phyloP scores from a whole-genome alignment of 805 yeast species.

The Jamesozyma lodderae region DNA sequence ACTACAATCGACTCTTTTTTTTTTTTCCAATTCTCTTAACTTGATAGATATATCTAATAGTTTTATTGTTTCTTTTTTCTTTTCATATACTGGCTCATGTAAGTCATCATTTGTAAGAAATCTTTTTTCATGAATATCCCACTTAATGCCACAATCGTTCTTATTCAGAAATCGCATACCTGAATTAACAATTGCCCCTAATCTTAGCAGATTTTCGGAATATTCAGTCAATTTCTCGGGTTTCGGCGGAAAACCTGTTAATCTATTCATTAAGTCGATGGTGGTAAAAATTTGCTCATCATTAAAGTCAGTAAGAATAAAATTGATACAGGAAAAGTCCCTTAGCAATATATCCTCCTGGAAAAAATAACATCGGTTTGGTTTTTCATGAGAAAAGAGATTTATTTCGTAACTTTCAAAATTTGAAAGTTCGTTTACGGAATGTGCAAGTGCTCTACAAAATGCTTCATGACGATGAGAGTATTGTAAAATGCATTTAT shows the following conservation, averaged over 20 bases:
- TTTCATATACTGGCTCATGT: too few relatives aligned
- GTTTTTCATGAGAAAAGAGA: conserved; percentile 4
- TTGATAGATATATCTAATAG: background rate
- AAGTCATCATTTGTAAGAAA: background rate
- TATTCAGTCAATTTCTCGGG: conserved; percentile 1
- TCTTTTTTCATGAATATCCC: conserved; percentile 2
- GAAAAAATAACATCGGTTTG: conserved; percentile 10
- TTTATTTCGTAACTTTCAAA: conserved; percentile 4
- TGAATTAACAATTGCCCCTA: conserved; percentile 9
- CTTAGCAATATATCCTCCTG: conserved; percentile 13
- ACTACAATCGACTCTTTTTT: too few relatives aligned
- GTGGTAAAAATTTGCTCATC: conserved; percentile 8
- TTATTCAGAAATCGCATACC: conserved; percentile 10
- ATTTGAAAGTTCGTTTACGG: conserved; percentile 19
- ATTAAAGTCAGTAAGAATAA: conserved; percentile 12
- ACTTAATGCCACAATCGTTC: conserved; percentile 8
- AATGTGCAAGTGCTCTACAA: conserved; percentile 18
- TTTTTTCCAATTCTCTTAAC: background rate
- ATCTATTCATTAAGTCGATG: conserved; percentile 4
- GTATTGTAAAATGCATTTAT: conserved; percentile 33
- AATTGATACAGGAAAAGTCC: conserved; percentile 10
- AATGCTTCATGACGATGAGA: conserved; percentile 25
- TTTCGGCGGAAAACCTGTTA: conserved; percentile 6
- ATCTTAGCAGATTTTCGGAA: conserved; percentile 8
- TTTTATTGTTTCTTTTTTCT: background rate